Percentiles rank a stretch among this genome's conserved stretches.
Conservation (phyloP, 1,284 basidiomycete genomes). For the Ustilago cynodontis region DNA sequence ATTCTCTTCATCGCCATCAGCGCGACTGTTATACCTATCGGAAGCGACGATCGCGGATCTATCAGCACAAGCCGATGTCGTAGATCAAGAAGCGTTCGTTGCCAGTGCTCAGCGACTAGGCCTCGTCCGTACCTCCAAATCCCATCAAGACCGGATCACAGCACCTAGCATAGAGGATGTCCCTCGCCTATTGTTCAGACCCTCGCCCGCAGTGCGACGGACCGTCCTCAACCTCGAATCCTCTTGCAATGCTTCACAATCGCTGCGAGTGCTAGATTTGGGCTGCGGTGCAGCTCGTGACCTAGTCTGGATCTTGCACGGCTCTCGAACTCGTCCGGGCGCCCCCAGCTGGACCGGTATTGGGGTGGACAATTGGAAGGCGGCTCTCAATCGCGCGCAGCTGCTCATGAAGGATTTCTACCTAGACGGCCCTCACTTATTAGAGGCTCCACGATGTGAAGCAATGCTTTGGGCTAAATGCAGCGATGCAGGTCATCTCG, state of each 20-base stretch:
- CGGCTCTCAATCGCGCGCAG: constrained; percentile 30
- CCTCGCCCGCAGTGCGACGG: constrained; percentile 31
- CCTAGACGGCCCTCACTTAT: constrained; percentile 1
- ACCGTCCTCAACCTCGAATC: constrained; percentile 16
- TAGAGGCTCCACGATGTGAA: constrained; percentile 11
- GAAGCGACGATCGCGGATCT: background rate
- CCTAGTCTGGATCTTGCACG: constrained; percentile 45
- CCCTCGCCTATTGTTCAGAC: constrained; percentile 37
- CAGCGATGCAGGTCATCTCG: constrained; percentile 25
- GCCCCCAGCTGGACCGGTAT: constrained; percentile 29
- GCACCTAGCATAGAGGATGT: constrained; percentile 13
- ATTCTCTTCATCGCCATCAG: constrained; percentile 17
- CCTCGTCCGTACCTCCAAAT: constrained; percentile 13
- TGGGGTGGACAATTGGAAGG: constrained; percentile 51
- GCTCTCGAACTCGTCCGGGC: constrained; percentile 20
- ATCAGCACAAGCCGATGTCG: background rate
- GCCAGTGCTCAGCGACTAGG: constrained; percentile 3
- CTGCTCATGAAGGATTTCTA: constrained; percentile 38
- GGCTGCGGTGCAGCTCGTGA: constrained; percentile 48
- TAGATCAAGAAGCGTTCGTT: constrained; percentile 7
- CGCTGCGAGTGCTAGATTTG: constrained; percentile 32
- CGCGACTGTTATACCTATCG: constrained; percentile 20
- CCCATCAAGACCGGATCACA: constrained; percentile 11
- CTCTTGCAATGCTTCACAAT: too few relatives aligned
- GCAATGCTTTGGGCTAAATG: constrained; percentile 45